Conservation (phyloP, 495 filamentous ascomycete species). For the Amorphotheca resinae region DNA sequence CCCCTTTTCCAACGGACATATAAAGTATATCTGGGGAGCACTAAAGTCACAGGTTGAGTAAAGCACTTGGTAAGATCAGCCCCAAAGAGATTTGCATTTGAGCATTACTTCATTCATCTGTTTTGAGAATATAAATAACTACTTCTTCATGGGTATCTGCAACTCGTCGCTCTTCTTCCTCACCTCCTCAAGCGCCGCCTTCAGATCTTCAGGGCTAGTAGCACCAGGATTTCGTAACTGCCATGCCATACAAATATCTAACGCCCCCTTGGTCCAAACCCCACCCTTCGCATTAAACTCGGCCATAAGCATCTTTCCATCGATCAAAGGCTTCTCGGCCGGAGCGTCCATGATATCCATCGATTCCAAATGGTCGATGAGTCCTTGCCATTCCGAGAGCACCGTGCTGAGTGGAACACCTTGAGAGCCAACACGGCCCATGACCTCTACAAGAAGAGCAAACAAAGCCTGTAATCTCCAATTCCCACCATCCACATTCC, state of each 20-base stretch:
- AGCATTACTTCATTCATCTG: too few relatives aligned
- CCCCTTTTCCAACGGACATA: constrained; percentile 1
- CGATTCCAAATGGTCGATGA: constrained; percentile 40
- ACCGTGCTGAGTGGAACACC: constrained; percentile 20
- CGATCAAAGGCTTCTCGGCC: constrained; percentile 45
- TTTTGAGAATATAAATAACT: too few relatives aligned
- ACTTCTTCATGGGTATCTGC: constrained; percentile 26
- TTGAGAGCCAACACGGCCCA: constrained; percentile 26
- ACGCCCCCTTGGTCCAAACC: constrained; percentile 63
- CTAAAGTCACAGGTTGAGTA: too few relatives aligned
- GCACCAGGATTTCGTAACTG: constrained; percentile 67
- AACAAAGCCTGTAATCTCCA: constrained; percentile 70
- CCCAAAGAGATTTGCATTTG: too few relatives aligned
- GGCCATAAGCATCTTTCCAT: constrained; percentile 52
- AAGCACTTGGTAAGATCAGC: too few relatives aligned
- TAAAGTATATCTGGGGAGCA: too few relatives aligned
- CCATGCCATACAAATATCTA: constrained; percentile 66
- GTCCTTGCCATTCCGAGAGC: constrained; percentile 37
- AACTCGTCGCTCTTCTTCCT: constrained; percentile 40
- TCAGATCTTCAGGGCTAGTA: constrained; percentile 31
- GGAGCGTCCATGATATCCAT: constrained; percentile 38
- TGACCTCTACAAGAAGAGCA: constrained; percentile 53
- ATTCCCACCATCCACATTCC: constrained; percentile 46
- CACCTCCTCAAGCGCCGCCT: constrained; percentile 52
- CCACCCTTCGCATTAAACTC: constrained; percentile 48